Evolutionary conservation across 257 asterid species (phyloP).

Genomic region (Gentiana straminea): DNA sequence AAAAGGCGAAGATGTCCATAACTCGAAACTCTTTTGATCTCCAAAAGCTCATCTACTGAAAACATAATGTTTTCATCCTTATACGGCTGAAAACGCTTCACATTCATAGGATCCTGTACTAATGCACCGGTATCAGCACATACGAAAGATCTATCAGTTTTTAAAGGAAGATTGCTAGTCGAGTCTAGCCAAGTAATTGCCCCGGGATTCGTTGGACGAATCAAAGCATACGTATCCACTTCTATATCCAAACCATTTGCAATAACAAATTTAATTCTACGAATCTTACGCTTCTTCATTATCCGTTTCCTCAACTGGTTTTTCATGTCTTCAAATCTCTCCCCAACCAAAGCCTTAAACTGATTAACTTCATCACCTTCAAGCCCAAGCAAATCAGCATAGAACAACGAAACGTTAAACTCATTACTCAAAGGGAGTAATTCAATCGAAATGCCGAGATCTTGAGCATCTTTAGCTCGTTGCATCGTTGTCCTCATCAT

Average conservation of each 20-base stretch:
- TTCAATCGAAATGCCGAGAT: conserved; percentile 82
- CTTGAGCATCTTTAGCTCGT: conserved; percentile 97
- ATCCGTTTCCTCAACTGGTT: conserved; percentile 84
- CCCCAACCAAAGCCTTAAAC: conserved; percentile 62
- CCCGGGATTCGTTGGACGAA: conserved; percentile 94
- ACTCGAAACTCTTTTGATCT: conserved; percentile 67
- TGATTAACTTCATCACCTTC: conserved; percentile 67
- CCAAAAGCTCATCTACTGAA: conserved; percentile 61
- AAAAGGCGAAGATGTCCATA: conserved; percentile 71
- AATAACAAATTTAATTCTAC: conserved; percentile 61
- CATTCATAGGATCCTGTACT: conserved; percentile 43
- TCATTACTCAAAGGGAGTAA: conserved; percentile 84
- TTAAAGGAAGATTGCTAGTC: conserved; percentile 68
- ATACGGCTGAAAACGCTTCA: conserved; percentile 61
- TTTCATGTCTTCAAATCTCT: conserved; percentile 85
- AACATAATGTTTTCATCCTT: conserved; percentile 70
- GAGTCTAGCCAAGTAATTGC: conserved; percentile 90
- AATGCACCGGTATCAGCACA: conserved; percentile 94
- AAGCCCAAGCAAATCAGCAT: conserved; percentile 85
- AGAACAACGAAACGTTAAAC: conserved; percentile 65
- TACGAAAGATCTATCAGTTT: conserved; percentile 75
- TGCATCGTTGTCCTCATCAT: conserved; percentile 92
- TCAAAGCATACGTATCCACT: conserved; percentile 73
- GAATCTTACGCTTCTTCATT: conserved; percentile 88
- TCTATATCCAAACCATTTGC: conserved; percentile 63